A percentile compares a stretch with the other conserved stretches of the same genome.
Conservation (phyloP, 768 basidiomycete genomes). For the Mycena filopes region DNA sequence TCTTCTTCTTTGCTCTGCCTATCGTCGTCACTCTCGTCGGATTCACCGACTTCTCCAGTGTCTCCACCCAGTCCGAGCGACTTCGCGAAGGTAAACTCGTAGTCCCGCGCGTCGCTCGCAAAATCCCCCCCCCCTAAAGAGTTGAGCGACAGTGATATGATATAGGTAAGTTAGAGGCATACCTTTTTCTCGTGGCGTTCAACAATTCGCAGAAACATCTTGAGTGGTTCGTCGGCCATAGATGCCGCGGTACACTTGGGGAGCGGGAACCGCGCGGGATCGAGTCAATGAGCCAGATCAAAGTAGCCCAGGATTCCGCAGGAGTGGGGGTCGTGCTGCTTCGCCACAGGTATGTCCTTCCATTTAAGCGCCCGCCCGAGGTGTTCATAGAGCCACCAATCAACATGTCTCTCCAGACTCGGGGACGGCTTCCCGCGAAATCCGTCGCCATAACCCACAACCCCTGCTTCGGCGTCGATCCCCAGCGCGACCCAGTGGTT, state of each 20-base stretch:
- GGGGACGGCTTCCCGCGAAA: neutral
- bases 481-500: constrained; percentile 20
- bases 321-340: constrained; percentile 16
- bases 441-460: constrained; percentile 10
- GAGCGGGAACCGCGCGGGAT: constrained; percentile 9
- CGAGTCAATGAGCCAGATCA: constrained; percentile 6
- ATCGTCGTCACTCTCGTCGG: neutral
- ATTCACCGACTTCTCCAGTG: neutral
- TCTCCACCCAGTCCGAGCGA: neutral
- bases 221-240: constrained; percentile 23
- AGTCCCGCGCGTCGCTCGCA: constrained; percentile 6
- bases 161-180: neutral
- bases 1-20: neutral
- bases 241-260: constrained; percentile 4
- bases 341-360: constrained; percentile 6
- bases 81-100: constrained; percentile 14
- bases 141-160: neutral
- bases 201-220: constrained; percentile 19
- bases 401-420: neutral
- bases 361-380: constrained; percentile 11
- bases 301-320: constrained; percentile 17
- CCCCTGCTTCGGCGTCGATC: constrained; percentile 4
- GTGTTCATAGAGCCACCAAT: constrained; percentile 20
- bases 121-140: neutral
- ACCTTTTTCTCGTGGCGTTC: constrained; percentile 10